Evolutionary conservation across 768 basidiomycete genomes (phyloP).

Genomic region (Hemileccinum impolitum): DNA sequence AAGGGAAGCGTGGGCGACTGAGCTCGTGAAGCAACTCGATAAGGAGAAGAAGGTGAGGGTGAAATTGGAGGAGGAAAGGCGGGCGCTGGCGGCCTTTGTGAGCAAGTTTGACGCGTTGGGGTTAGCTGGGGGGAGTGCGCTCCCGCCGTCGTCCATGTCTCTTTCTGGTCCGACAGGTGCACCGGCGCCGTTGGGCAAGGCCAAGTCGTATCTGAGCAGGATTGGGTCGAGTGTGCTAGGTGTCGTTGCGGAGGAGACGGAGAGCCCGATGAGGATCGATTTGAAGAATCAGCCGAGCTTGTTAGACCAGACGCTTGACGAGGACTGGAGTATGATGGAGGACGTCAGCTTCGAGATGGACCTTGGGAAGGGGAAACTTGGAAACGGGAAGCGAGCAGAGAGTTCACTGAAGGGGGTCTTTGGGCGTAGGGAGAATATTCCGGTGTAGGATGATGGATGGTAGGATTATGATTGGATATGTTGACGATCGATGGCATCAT

Average conservation of each 20-base stretch:
- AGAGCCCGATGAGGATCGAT: constrained; percentile 54
- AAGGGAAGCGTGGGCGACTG: constrained; percentile 68
- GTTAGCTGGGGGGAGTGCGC: constrained; percentile 36
- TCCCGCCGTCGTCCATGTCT: constrained; percentile 32
- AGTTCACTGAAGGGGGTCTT: constrained; percentile 27
- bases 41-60: constrained; percentile 71
- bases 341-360: constrained; percentile 56
- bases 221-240: constrained; percentile 22
- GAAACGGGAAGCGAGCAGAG: constrained; percentile 32
- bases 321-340: constrained; percentile 43
- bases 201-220: constrained; percentile 48
- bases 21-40: constrained; percentile 72
- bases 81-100: constrained; percentile 77
- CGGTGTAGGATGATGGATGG: constrained; percentile 7
- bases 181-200: constrained; percentile 33
- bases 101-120: constrained; percentile 77
- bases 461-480: background rate
- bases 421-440: constrained; percentile 29
- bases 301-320: constrained; percentile 59
- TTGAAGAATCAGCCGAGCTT: constrained; percentile 46
- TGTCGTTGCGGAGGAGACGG: constrained; percentile 31
- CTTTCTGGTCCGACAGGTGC: constrained; percentile 1
- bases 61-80: constrained; percentile 73
- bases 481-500: background rate
- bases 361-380: constrained; percentile 18